Evolutionary conservation across 1,139 yeast genomes (phyloP), one percentile per base, ranked within the genome.

Genomic region (Geotrichum bryndzae): DNA sequence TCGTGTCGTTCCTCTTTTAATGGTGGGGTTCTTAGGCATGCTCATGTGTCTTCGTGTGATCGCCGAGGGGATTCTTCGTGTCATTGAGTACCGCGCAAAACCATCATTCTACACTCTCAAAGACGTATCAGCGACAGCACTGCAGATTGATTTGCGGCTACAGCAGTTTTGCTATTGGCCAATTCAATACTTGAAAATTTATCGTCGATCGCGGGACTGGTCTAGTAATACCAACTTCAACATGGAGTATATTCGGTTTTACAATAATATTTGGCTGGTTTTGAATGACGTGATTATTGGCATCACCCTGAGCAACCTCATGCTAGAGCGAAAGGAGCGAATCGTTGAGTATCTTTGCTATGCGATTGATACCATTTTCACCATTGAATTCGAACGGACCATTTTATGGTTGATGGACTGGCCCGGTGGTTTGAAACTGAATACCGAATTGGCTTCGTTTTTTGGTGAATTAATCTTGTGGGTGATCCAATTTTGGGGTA

Each of bases 381-480:
- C 82, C 1, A 70, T 73, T 31, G 75, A 75, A 50, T 74, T 87
- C 58, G 77, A 80, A 51, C 68, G 72, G 2, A 74, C 87, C 41
- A 84, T 92, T 13, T 68, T 78, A 1, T 88, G 96, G 95, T 79
- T 95, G 46, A 90, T 92, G 76, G 83, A 83, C 66, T 89, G 94
- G 72, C 99, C 99, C 0, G 97, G 96, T 10, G 99, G 99, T 1
- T 85, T 95, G 70, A 95, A 95, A 71, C 81, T 95, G 63, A 95
- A 95, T 73, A 86, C 85, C 62, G 97, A 91, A 70, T 78, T 95
- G 46, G 92, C 97, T 0, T 81, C 80, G 33, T 95, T 95, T 69
- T 80, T 92, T 72, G 96, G 97, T 29, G 96, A 91, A 63, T 76
- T 95, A 58, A 88, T 88, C 67, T 72, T 88, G 33, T 94, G 97